These are phyloP conservation scores for Anastatica hierochuntica DNA, from an alignment of 345 rosid species.

Conservation along the genomic window DNA sequence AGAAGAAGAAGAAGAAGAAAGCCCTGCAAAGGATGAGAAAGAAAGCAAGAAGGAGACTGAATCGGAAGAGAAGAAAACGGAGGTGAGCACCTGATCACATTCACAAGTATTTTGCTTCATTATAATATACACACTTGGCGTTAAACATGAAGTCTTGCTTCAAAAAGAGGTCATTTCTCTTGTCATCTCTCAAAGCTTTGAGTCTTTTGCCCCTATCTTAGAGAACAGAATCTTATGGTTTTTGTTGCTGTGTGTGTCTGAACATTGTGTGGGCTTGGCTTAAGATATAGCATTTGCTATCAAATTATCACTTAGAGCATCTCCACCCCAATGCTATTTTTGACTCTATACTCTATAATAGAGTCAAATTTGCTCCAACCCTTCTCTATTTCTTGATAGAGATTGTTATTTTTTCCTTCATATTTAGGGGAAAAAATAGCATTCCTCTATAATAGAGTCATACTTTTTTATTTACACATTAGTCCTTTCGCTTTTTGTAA, in stretches of 20 bases:
- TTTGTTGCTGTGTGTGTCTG: not conserved
- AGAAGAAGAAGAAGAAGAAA: not conserved
- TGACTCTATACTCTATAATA: too few species aligned
- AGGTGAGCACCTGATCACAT: conserved; percentile 15
- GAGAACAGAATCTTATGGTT: not conserved
- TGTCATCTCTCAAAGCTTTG: too few species aligned
- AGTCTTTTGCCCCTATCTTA: not conserved
- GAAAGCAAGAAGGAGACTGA: conserved; percentile 12
- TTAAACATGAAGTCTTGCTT: not conserved
- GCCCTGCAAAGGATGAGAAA: conserved; percentile 29
- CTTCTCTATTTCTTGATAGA: too few species aligned
- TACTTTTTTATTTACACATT: too few species aligned
- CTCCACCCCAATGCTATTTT: too few species aligned
- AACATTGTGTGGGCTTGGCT: not conserved
- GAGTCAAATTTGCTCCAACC: too few species aligned
- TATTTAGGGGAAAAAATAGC: too few species aligned
- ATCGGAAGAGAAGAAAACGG: conserved; percentile 30
- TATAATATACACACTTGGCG: not conserved
- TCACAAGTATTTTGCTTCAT: not conserved
- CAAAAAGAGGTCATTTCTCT: not conserved
- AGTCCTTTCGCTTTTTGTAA: too few species aligned
- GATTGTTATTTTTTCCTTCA: too few species aligned
- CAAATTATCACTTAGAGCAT: not conserved
- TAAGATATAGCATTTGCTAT: not conserved
- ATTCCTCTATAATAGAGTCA: too few species aligned